Base-by-base conservation (phyloP, 331 rosid species). In the Quercus phellos region DNA sequence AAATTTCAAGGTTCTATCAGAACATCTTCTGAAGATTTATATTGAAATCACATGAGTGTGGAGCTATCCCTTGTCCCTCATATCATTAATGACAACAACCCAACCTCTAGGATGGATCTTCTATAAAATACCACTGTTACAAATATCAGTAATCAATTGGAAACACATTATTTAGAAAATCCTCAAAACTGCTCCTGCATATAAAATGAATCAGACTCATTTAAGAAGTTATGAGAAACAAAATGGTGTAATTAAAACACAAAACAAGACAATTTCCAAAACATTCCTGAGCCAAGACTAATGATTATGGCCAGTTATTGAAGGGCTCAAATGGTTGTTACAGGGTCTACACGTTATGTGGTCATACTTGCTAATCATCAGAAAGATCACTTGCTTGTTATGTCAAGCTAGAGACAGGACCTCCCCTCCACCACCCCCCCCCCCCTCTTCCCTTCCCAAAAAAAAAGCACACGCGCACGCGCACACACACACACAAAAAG, bases 381-480 rank as follows among this genome's bases (percentile, higher is more conserved):
- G 69, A 63, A 63, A 63, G 10, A 63, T 27, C 43, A 5, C 38
- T 63, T 27, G 43, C 11, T 16, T 5, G 43, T 29, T 4, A 60
- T 60, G 68, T 27, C 68, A 60, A 18, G 18, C 17, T 1, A n/a
- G 70, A 63, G 63, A 55, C 11, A n/a, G 53, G 17, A 46, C 4
- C 53, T 3, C 53, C 17, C 17, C 14, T 3, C 16, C 38, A 5
- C 35, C 3, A 4, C 2, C 51, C 53, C 53, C 13, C 13, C 16
- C 51, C 1, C 4, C 16, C 17, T 16, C 0, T 38, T 8, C 14
- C 53, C 3, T 2, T 2, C 3, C 21, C 3, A 6, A 29, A 63
- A 60, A 16, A 8, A 27, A 63, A 19, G 9, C 2, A 0, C 1
- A 0, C 3, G 0, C 46, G 0, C 17, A 0, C 17, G 5, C 68